Base-by-base conservation (phyloP, 148 eudicot genomes). In the Amaranthus hypochondriacus region DNA sequence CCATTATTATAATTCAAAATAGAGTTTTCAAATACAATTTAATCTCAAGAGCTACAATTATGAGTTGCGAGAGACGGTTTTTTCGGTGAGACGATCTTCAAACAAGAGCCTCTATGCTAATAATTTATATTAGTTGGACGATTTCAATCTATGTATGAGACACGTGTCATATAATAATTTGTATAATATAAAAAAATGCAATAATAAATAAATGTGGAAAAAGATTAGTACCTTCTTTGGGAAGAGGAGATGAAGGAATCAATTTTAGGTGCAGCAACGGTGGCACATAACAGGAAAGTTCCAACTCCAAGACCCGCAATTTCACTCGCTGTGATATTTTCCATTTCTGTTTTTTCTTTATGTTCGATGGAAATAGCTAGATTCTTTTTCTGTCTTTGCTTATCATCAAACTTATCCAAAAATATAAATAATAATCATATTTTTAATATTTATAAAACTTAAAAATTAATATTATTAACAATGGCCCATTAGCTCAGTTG, bases 231-330 rank as follows among this genome's bases (percentile, higher is more conserved):
- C 97, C 97, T 92, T 78, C 92, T 74, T 72, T 92, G 97, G 60
- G 94, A 81, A 81, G 88, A 72, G 61, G 94, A 89, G 58, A 92
- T 82, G 80, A 89, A 83, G 48, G 86, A 78, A 48, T 92, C 94
- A 59, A 92, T 74, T 77, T 77, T 88, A 53, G 97, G 83, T 48
- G 94, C 97, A n/a, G 89, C 87, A 72, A 89, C 67, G 76, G 94
- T 89, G 73, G 94, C 97, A 74, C 84, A 77, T n/a, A 91, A 66
- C 14, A 91, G 90, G 28, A 91, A 81, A 6, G 90, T 70, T 13
- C 92, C 97, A 3, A 89, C 93, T 5, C 88, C 88, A 58, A 85
- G 79, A 2, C 97, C 94, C 5, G 96, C 93, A 5, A 88, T 21
- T 80, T 90, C 90, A 78, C 81, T 85, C 63, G 88, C 85, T 51